A percentile compares a stretch with the other conserved stretches of the same genome.
These are phyloP conservation scores for Alternaria sp. DNA, from an alignment of 2,329 filamentous ascomycete genomes.

Conservation along the genomic window DNA sequence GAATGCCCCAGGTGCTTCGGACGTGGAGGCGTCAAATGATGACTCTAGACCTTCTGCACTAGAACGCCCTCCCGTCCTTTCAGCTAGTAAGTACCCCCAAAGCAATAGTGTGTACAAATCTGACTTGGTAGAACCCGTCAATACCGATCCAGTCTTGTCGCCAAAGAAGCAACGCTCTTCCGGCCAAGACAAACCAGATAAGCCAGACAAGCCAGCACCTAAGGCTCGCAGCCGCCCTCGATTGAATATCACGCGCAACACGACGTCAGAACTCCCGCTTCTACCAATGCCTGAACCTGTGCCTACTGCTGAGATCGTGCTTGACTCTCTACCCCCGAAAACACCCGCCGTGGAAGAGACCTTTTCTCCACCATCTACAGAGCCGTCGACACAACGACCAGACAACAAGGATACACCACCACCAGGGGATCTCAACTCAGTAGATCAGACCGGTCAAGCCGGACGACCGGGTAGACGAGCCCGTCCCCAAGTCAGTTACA, in stretches of 20 bases:
- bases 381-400: constrained; percentile 47
- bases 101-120: constrained; percentile 15
- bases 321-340: constrained; percentile 49
- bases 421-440: constrained; percentile 47
- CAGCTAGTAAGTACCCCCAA: constrained; percentile 48
- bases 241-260: constrained; percentile 34
- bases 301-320: constrained; percentile 35
- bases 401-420: constrained; percentile 53
- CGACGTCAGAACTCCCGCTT: constrained; percentile 26
- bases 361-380: constrained; percentile 54
- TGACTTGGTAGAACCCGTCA: constrained; percentile 54
- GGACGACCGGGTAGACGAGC: constrained; percentile 54
- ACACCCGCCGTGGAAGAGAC: constrained; percentile 47
- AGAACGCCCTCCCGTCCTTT: constrained; percentile 48
- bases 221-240: constrained; percentile 32
- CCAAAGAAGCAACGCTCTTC: constrained; percentile 49
- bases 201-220: constrained; percentile 26
- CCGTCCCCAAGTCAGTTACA: constrained; percentile 56
- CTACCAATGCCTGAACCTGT: constrained; percentile 30
- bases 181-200: constrained; percentile 31
- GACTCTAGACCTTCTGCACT: constrained; percentile 26
- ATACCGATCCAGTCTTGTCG: constrained; percentile 54
- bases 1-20: constrained; percentile 21
- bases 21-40: constrained; percentile 23
- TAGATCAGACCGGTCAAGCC: constrained; percentile 40